Percentiles rank a stretch among this genome's conserved stretches.
phyloP scores from a whole-genome alignment of 495 filamentous ascomycete genomes.

The Polyplosphaeria fusca region DNA sequence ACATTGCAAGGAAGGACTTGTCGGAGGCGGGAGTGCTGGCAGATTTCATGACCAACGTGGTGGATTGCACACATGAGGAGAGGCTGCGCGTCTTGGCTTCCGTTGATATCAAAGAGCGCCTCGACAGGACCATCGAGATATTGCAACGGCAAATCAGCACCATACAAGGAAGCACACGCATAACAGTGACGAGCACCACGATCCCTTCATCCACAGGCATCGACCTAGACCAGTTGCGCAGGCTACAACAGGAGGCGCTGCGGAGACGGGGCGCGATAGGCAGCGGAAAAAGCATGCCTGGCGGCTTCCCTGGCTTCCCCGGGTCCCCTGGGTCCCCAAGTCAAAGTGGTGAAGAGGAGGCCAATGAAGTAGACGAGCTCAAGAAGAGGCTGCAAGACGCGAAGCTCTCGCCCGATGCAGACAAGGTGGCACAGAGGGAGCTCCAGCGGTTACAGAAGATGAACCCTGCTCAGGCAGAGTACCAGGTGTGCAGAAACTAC shows the following conservation, averaged over 20 bases:
- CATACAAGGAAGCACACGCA: constrained; percentile 77
- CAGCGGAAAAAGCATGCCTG: constrained; percentile 52
- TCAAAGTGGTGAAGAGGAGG: constrained; percentile 57
- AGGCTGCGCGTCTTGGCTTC: constrained; percentile 79
- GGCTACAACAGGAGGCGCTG: constrained; percentile 53
- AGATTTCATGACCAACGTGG: constrained; percentile 91
- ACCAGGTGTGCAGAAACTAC: constrained; percentile 90
- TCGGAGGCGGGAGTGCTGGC: constrained; percentile 82
- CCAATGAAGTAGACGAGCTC: constrained; percentile 84
- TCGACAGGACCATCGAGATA: constrained; percentile 76
- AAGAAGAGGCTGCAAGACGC: constrained; percentile 82
- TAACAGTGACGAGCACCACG: constrained; percentile 58
- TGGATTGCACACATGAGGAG: constrained; percentile 79
- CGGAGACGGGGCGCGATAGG: constrained; percentile 51
- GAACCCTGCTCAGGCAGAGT: constrained; percentile 91
- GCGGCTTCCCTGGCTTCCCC: constrained; percentile 37
- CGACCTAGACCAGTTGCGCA: constrained; percentile 50
- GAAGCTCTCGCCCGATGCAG: constrained; percentile 68
- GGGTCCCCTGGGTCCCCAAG: constrained; percentile 44
- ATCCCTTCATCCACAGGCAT: constrained; percentile 29
- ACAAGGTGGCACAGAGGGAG: constrained; percentile 85
- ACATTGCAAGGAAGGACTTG: constrained; percentile 73
- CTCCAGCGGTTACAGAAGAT: constrained; percentile 88
- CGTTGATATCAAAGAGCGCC: constrained; percentile 68
- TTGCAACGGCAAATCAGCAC: constrained; percentile 72